Base-by-base conservation (phyloP, 2,329 filamentous ascomycete species). In the Zymoseptoria ardabiliae region DNA sequence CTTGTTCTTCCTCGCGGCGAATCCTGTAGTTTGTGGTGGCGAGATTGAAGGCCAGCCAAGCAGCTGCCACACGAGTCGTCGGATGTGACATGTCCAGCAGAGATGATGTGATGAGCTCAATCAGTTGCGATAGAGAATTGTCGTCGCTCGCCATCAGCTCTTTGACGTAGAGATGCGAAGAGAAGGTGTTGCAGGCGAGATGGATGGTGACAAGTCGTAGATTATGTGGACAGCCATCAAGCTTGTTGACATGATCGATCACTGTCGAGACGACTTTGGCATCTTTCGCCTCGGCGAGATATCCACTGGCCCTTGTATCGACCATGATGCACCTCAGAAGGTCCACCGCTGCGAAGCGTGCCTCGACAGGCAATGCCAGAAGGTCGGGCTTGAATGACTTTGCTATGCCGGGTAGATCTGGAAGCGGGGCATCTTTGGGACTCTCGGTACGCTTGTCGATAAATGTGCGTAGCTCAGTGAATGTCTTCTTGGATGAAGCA, bases 31-130 rank as follows among this genome's bases (percentile, higher is more conserved):
- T 89, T 2, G 85, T 82, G 0, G 86, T 78, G 0, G 90, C 82
- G 0, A 97, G 75, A 66, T 97, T 97, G 77, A 91, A 94, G 0
- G 92, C 83, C 2, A 97, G 79, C 1, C 88, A 90, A 0, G 92
- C 86, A 0, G 92, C 90, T 1, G 91, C 89, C 2, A 93, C 88
- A 50, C 92, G 85, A 2, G 93, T 82, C 57, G 86, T 91, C 52
- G 81, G 80, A 67, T 94, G 86, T 53, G 82, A 82, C 28, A 86
- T 84, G 67, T 96, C 91, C 0, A 97, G 81, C 23, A 97, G 85
- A 62, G 87, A 90, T 1, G 85, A 84, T 0, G 90, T 89, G 20
- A 94, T 81, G 13, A 97, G 80, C 60, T 83, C 79, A 1, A 89
- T 85, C 25, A 93, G 77, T 0, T 84, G 78, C 5, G 85, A 82